Conservation (phyloP, 2,329 filamentous ascomycete genomes). For the Clathrospora elynae region DNA sequence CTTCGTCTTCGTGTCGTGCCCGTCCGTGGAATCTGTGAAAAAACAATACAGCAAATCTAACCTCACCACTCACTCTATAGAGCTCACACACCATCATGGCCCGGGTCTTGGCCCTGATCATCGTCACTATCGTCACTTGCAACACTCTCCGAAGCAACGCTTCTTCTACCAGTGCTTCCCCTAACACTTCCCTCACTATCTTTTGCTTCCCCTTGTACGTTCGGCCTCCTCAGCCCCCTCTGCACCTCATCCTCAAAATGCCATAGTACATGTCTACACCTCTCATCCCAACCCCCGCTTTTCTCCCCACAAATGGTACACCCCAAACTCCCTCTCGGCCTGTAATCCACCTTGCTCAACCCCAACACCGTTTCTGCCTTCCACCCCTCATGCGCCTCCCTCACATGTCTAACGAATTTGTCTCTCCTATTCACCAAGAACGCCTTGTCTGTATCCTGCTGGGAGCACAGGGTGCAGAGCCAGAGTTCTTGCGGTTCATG, state of each 20-base stretch:
- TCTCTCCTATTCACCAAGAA: slow-evolving; percentile 34
- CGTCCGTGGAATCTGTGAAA: too few species aligned
- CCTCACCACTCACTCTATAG: too few species aligned
- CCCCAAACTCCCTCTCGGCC: slow-evolving; percentile 13
- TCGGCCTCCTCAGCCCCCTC: too few species aligned
- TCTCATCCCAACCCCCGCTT: slow-evolving; percentile 26
- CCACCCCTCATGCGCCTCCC: slow-evolving; percentile 18
- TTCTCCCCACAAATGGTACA: slow-evolving; percentile 22
- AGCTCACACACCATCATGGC: too few species aligned
- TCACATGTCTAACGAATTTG: slow-evolving; percentile 31
- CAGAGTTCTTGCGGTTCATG: slow-evolving; percentile 37
- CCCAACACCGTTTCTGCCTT: slow-evolving; percentile 19
- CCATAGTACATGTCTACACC: slow-evolving; percentile 27
- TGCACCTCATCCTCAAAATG: slow-evolving; percentile 28
- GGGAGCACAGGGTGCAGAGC: slow-evolving; percentile 26
- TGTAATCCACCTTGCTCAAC: slow-evolving; percentile 23
- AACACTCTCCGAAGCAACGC: too few species aligned
- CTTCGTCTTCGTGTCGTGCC: too few species aligned
- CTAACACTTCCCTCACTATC: too few species aligned
- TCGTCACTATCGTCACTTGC: too few species aligned
- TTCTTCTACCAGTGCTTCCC: too few species aligned
- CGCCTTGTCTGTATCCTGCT: slow-evolving; percentile 6
- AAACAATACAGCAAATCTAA: too few species aligned
- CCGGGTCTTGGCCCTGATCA: too few species aligned
- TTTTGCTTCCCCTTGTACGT: too few species aligned